Base-by-base conservation (phyloP, 1,284 basidiomycete genomes). In the Cutaneotrichosporon cutaneum region DNA sequence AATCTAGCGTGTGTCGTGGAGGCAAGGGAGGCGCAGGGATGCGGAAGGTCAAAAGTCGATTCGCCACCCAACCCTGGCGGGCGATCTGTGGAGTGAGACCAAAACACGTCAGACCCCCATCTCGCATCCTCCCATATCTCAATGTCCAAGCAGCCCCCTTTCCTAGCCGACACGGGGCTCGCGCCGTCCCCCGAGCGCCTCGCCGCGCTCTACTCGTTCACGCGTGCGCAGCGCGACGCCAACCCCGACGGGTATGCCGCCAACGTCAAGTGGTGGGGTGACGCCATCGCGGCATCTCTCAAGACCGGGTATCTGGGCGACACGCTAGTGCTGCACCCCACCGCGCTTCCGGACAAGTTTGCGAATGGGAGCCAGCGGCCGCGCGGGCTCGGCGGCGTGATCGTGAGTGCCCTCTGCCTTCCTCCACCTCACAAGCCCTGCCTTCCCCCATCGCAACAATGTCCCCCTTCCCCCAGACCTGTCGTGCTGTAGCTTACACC, bases 221-320 rank as follows among this genome's bases (percentile, higher is more conserved):
- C 95, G 59, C 87, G 90, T 0, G 83, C 86, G 8, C 92, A 94
- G 80, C 90, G 89, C 68, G 81, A 85, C 33, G 88, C 91, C 1
- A 95, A 97, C 75, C 88, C 91, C 0, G 84, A 88, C 4, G 88
- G 91, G 3, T 97, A 88, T 77, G 81, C 85, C 42, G 85, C 90
- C 16, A 91, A 90, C 72, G 81, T 94, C 36, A 86, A 88, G 61
- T 96, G 92, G 92, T 97, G 94, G 94, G 84, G 84, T 44, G 79
- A 80, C 42, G 86, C 87, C 0, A 79, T 97, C 3, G 85, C 88
- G 65, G 82, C 83, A 14, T 78, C 88, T 7, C 83, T 90, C 6
- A 72, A 82, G 58, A 81, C 81, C 27, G 90, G 89, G 1, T 81
- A 85, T 73, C 55, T 32, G 2, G 45, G 27, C 16, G 84, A 88